Percentiles rank a stretch among this genome's conserved stretches.
These are phyloP conservation scores for Euphorbia peplus DNA, from an alignment of 345 rosid genomes.

Conservation along the genomic window DNA sequence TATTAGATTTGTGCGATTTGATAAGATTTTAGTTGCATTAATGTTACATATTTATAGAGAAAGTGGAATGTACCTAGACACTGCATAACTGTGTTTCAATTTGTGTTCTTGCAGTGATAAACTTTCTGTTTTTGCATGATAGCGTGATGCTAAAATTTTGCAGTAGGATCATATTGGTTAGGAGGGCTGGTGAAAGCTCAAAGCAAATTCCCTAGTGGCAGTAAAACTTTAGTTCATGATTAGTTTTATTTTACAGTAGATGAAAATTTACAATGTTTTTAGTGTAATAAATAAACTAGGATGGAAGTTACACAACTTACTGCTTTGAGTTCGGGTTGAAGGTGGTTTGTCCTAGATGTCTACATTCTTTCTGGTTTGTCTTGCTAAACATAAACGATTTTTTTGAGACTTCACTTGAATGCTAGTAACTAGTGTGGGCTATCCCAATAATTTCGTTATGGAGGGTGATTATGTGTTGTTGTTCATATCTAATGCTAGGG, in stretches of 20 bases:
- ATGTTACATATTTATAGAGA: neutral
- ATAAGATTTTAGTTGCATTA: neutral
- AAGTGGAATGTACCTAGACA: neutral
- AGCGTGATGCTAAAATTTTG: conserved; percentile 1
- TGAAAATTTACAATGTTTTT: neutral
- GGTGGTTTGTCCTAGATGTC: neutral
- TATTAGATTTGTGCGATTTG: neutral
- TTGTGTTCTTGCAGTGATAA: neutral
- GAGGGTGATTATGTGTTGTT: neutral
- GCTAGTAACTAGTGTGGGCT: neutral
- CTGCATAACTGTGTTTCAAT: neutral
- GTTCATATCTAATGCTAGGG: neutral
- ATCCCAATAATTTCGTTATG: neutral
- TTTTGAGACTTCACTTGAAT: neutral
- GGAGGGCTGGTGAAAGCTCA: neutral
- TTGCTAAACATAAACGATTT: neutral
- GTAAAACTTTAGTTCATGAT: neutral
- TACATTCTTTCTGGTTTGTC: neutral
- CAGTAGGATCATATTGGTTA: neutral
- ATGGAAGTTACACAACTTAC: neutral
- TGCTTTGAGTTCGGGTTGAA: neutral
- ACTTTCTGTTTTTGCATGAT: neutral
- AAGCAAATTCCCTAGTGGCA: neutral
- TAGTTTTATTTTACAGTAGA: neutral
- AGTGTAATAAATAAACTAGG: neutral